Conservation (phyloP, 1,284 basidiomycete genomes). For the Ceratobasidium papillatum region DNA sequence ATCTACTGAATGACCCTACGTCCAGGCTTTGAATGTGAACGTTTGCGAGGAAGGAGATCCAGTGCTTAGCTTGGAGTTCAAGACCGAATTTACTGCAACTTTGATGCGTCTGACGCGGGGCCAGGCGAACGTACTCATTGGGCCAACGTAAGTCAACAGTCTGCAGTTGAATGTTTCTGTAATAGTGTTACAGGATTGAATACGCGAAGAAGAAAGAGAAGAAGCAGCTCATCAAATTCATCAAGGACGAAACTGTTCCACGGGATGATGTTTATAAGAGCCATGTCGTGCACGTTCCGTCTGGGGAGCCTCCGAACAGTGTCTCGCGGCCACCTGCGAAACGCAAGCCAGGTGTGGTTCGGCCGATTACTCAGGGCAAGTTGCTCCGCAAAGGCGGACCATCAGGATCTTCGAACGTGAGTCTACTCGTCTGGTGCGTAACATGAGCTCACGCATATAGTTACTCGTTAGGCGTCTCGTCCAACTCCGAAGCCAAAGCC, state of each 20-base stretch:
- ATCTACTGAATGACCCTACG: not conserved
- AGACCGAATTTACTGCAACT: slow-evolving; percentile 91
- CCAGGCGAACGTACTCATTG: slow-evolving; percentile 76
- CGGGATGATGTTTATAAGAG: slow-evolving; percentile 94
- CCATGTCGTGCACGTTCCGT: slow-evolving; percentile 85
- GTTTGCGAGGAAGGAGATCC: slow-evolving; percentile 95
- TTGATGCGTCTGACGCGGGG: slow-evolving; percentile 85
- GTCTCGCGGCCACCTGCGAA: slow-evolving; percentile 84
- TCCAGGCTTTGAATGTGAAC: slow-evolving; percentile 74
- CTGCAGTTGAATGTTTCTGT: slow-evolving; percentile 25
- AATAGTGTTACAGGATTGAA: slow-evolving; percentile 64
- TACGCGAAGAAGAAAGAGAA: slow-evolving; percentile 99
- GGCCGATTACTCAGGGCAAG: slow-evolving; percentile 87
- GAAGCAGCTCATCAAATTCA: slow-evolving; percentile 84
- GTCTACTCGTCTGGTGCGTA: slow-evolving; percentile 42
- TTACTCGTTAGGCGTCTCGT: not conserved
- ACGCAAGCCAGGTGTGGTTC: slow-evolving; percentile 83
- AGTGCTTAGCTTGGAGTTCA: slow-evolving; percentile 90
- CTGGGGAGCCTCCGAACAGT: slow-evolving; percentile 87
- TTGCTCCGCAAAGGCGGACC: slow-evolving; percentile 81
- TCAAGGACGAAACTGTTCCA: slow-evolving; percentile 88
- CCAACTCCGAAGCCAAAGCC: slow-evolving; percentile 55
- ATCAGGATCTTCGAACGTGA: slow-evolving; percentile 55
- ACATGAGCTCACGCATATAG: not conserved
- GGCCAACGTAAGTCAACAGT: slow-evolving; percentile 68